Conservation (phyloP, 352 stramenopile species). For the Pythium volutum region DNA sequence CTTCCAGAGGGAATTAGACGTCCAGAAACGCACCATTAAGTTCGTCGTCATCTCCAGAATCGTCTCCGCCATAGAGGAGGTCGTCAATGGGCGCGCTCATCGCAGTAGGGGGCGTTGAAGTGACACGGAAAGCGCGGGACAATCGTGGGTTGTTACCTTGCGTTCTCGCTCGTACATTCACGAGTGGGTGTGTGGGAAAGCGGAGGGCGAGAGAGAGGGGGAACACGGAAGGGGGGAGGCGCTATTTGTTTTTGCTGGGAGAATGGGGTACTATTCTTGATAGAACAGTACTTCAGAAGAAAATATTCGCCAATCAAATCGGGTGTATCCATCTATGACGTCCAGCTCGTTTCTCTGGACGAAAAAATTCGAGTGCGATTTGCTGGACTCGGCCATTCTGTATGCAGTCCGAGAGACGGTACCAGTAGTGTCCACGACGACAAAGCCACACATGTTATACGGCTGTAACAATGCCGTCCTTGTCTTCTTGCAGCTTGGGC, state of each 20-base stretch:
- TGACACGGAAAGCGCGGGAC: background rate
- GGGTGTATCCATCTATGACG: background rate
- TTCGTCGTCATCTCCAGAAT: conserved; percentile 78
- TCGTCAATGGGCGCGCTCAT: conserved; percentile 88
- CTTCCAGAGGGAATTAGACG: background rate
- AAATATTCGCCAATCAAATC: background rate
- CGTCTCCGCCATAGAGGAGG: conserved; percentile 75
- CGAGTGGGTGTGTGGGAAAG: conserved; percentile 15
- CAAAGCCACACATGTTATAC: no score
- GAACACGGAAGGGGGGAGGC: background rate
- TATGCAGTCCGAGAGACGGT: no score
- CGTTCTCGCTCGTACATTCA: conserved; percentile 25
- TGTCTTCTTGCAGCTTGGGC: no score
- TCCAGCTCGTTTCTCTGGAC: no score
- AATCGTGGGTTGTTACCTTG: background rate
- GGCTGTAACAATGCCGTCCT: no score
- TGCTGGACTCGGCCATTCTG: no score
- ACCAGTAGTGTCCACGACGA: no score
- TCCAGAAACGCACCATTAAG: conserved; percentile 47
- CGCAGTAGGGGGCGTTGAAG: background rate
- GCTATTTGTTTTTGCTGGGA: background rate
- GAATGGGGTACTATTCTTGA: background rate
- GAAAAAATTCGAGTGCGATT: no score
- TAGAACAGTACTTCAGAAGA: background rate
- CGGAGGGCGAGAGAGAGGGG: background rate